phyloP scores from a whole-genome alignment of 305 asterid genomes.

The Fraxinus velutina region DNA sequence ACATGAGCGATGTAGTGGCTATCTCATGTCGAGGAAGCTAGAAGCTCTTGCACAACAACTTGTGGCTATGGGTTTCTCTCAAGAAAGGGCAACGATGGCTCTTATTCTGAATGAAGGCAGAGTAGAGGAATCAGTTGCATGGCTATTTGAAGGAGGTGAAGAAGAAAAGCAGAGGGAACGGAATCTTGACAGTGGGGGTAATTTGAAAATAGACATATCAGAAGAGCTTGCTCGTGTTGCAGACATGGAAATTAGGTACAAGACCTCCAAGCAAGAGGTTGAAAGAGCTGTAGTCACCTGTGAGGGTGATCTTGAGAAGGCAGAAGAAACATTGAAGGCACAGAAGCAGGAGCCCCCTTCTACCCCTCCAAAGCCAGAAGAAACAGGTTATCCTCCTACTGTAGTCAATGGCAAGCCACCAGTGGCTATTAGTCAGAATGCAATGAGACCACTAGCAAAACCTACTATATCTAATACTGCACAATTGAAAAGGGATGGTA shows the following conservation, averaged over 20 bases:
- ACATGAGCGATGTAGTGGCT: slow-evolving; percentile 59
- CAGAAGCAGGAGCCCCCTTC: slow-evolving; percentile 76
- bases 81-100: slow-evolving; percentile 86
- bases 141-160: slow-evolving; percentile 85
- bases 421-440: slow-evolving; percentile 33
- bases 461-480: slow-evolving; percentile 32
- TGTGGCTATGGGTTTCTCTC: slow-evolving; percentile 89
- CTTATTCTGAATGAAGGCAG: slow-evolving; percentile 88
- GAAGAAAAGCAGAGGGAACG: slow-evolving; percentile 58
- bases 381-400: slow-evolving; percentile 50
- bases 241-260: slow-evolving; percentile 64
- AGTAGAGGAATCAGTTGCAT: slow-evolving; percentile 83
- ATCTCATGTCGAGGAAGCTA: slow-evolving; percentile 62
- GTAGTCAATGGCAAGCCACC: slow-evolving; percentile 40
- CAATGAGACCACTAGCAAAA: slow-evolving; percentile 37
- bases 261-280: slow-evolving; percentile 86
- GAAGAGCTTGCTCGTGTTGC: slow-evolving; percentile 74
- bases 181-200: slow-evolving; percentile 51
- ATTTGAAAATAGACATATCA: slow-evolving; percentile 77
- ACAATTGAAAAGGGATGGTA: slow-evolving; percentile 58
- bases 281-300: slow-evolving; percentile 75
- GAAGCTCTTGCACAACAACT: slow-evolving; percentile 75
- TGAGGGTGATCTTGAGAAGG: slow-evolving; percentile 87
- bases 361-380: slow-evolving; percentile 61
- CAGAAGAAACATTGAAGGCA: slow-evolving; percentile 60